A percentile compares a stretch with the other conserved stretches of the same genome.
Evolutionary conservation across 2,329 filamentous ascomycete species (phyloP).

Genomic region (Endoconidiophora polonica): DNA sequence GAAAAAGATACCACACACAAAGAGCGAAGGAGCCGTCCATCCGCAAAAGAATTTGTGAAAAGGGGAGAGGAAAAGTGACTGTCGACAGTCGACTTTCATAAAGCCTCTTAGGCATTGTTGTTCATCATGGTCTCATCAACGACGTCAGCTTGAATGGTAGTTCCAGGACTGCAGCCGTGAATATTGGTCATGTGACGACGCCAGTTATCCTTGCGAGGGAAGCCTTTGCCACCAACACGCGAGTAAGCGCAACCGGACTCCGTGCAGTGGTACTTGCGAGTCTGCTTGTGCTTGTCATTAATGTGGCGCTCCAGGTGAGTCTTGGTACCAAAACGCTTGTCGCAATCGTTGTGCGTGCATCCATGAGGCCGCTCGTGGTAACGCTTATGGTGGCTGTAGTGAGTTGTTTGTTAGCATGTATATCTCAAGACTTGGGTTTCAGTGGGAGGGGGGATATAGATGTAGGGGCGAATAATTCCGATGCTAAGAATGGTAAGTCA

Average conservation of each 20-base stretch:
- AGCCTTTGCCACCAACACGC: slow-evolving; percentile 38
- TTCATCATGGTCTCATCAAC: slow-evolving; percentile 10
- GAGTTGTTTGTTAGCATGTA: slow-evolving; percentile 14
- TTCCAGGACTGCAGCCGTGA: slow-evolving; percentile 22
- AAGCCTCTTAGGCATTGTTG: no score
- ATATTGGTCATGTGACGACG: slow-evolving; percentile 45
- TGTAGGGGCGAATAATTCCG: neutral
- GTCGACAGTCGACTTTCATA: no score
- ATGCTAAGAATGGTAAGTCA: slow-evolving; percentile 13
- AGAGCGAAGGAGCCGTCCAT: no score
- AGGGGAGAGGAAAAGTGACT: no score
- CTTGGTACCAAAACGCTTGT: slow-evolving; percentile 42
- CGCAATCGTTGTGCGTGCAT: slow-evolving; percentile 34
- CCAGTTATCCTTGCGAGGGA: slow-evolving; percentile 47
- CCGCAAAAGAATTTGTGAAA: no score
- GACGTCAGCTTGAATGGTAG: slow-evolving; percentile 15
- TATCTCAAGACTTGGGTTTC: slow-evolving; percentile 5
- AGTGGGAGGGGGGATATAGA: neutral
- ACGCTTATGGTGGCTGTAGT: slow-evolving; percentile 37
- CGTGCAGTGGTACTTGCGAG: slow-evolving; percentile 41
- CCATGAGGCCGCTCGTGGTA: slow-evolving; percentile 46
- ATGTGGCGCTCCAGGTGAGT: slow-evolving; percentile 45
- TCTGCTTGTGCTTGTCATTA: slow-evolving; percentile 44
- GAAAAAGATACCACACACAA: no score
- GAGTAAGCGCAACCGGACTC: slow-evolving; percentile 38